A percentile compares a stretch with the other conserved stretches of the same genome.
Conservation (phyloP, 768 basidiomycete genomes). For the Boletus bicolor region DNA sequence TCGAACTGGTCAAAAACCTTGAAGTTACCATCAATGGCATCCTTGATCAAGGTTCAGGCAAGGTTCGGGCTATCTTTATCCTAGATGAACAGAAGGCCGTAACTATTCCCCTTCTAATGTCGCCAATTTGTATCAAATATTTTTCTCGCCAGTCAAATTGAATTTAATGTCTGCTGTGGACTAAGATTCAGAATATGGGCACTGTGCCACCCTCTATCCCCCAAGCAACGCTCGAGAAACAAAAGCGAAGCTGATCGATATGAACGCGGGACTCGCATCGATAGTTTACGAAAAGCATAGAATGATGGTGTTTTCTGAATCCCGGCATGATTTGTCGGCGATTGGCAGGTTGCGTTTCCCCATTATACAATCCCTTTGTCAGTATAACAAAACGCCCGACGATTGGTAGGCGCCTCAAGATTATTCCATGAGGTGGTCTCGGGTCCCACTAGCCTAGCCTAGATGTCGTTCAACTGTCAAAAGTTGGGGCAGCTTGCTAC, state of each 20-base stretch:
- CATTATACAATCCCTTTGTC: conserved; percentile 9
- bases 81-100: conserved; percentile 6
- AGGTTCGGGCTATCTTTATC: conserved; percentile 5
- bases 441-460: too few relatives aligned
- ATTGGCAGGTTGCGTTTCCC: conserved; percentile 7
- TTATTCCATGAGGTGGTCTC: not conserved
- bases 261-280: conserved; percentile 26
- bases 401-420: not conserved
- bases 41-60: conserved; percentile 13
- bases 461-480: not conserved
- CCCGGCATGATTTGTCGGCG: conserved; percentile 6
- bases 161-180: conserved; percentile 9
- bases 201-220: conserved; percentile 13
- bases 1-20: not conserved
- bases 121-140: not conserved
- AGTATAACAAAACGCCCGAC: not conserved
- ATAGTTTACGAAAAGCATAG: conserved; percentile 10
- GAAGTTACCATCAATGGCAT: conserved; percentile 12
- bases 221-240: conserved; percentile 35
- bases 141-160: not conserved
- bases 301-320: not conserved
- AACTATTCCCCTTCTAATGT: conserved; percentile 10
- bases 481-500: not conserved
- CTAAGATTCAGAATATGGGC: not conserved
- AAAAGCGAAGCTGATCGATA: conserved; percentile 44